A percentile compares a stretch with the other conserved stretches of the same genome.
Evolutionary conservation across 371 early-diverging fungal species (phyloP).

Genomic region (Chytridium lagenaria): DNA sequence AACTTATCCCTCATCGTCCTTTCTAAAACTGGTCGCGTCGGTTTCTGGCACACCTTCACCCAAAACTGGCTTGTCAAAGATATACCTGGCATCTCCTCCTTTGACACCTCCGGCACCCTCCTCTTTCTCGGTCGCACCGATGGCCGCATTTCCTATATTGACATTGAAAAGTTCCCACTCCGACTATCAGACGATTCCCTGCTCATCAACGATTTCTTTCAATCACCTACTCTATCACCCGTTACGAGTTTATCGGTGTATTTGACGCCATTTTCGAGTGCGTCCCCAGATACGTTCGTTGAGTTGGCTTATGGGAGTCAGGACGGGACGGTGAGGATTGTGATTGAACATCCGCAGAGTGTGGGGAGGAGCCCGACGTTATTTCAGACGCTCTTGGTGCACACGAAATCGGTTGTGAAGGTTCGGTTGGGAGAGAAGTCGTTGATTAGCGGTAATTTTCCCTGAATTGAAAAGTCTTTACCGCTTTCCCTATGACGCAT

Average conservation of each 20-base stretch:
- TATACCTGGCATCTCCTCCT: not conserved
- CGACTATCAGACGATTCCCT: not conserved
- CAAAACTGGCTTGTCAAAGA: constrained; percentile 5
- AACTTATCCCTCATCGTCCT: not conserved
- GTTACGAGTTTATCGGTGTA: not conserved
- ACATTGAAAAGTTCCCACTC: constrained; percentile 10
- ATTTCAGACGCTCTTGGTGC: not conserved
- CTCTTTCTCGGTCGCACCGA: constrained; percentile 4
- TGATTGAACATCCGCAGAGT: constrained; percentile 4
- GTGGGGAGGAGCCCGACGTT: not conserved
- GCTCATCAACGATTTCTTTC: not conserved
- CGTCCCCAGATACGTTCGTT: constrained; percentile 1
- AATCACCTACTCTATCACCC: not conserved
- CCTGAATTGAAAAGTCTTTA: no score
- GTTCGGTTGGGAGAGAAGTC: not conserved
- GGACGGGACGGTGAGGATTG: not conserved
- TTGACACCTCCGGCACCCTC: constrained; percentile 8
- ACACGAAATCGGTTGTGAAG: not conserved
- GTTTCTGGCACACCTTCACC: not conserved
- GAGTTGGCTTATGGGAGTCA: not conserved
- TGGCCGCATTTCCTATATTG: not conserved
- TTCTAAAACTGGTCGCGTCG: not conserved
- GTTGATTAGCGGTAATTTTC: not conserved
- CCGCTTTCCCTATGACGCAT: no score
- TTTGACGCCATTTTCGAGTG: not conserved